A percentile compares a stretch with the other conserved stretches of the same genome.
These are phyloP conservation scores for Quercus phellos DNA, from an alignment of 331 rosid species.

Conservation along the genomic window DNA sequence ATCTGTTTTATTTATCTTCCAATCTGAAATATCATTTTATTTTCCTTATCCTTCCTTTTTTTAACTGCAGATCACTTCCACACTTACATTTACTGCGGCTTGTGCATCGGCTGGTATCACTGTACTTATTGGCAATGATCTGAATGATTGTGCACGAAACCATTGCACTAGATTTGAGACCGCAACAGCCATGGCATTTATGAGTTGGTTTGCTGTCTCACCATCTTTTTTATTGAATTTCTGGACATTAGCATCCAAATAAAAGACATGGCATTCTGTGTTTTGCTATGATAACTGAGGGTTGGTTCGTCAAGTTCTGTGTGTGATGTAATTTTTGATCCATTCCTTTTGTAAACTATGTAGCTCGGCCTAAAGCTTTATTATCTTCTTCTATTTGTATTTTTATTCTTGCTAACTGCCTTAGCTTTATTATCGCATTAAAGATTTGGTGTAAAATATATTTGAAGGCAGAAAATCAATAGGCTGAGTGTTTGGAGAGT, in stretches of 20 bases:
- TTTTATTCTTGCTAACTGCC: background rate
- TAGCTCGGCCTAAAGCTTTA: background rate
- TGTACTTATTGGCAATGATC: conserved; percentile 64
- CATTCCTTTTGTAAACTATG: background rate
- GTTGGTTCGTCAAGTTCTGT: background rate
- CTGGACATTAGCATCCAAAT: conserved; percentile 67
- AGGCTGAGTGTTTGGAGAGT: background rate
- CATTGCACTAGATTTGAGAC: conserved; percentile 62
- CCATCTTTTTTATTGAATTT: conserved; percentile 65
- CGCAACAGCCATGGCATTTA: conserved; percentile 67
- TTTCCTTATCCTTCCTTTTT: background rate
- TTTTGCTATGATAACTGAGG: background rate
- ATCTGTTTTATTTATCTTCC: background rate
- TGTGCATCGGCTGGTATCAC: conserved; percentile 72
- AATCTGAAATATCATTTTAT: background rate
- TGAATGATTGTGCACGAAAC: conserved; percentile 47
- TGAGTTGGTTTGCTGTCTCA: conserved; percentile 63
- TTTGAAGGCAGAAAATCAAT: background rate
- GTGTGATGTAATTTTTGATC: background rate
- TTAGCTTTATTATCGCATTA: background rate
- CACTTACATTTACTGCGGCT: conserved; percentile 65
- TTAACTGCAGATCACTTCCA: conserved; percentile 61
- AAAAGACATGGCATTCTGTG: background rate
- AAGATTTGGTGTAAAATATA: background rate
- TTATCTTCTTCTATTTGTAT: too few species aligned